Base-by-base conservation (phyloP, 805 yeast species). In the Metschnikowia corniflorae region DNA sequence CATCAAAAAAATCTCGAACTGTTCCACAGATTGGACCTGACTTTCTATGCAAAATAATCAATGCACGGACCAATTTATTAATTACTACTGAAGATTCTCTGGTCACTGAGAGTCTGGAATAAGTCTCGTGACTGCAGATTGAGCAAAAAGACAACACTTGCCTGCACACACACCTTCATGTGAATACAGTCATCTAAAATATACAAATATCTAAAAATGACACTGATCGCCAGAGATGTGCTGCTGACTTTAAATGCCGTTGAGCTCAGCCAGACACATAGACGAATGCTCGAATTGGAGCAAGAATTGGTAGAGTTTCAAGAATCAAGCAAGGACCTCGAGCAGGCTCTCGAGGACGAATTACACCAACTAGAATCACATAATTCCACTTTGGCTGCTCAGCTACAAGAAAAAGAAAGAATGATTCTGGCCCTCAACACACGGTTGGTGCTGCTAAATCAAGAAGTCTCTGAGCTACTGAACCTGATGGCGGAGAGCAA, bases 281-380 rank as follows among this genome's bases (percentile, higher is more conserved):
- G 49, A 28, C 54, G 63, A 26, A 54, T 67, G 26, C 20, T 60
- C 5, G 66, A 62, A 31, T 54, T 68, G 13, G 73, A 68, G 37
- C 48, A 42, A 15, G 71, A 65, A 35, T 51, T 67, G 17, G 39
- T 46, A 16, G 74, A 69, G 40, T 70, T 68, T 41, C 72, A 67
- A 40, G 70, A 63, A 26, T 63, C 70, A 4, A 63, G 70, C 39
- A 64, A 58, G 35, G 75, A 69, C 29, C 51, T 70, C 21, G 75
- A 70, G 37, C 66, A 55, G 32, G 72, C 71, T 1, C 53, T 69
- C 27, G 75, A 70, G 40, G 62, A 58, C n/a, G 75, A 70, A 39
- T 53, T 70, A 15, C 58, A 57, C 29, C 58, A 49, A 7, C 44
- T 63, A 14, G 73, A 68, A 35, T 14, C 41, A 4, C 42, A 47